Evolutionary conservation across 164 flowering plant genomes (phyloP).

Genomic region (Liriodendron chinense): DNA sequence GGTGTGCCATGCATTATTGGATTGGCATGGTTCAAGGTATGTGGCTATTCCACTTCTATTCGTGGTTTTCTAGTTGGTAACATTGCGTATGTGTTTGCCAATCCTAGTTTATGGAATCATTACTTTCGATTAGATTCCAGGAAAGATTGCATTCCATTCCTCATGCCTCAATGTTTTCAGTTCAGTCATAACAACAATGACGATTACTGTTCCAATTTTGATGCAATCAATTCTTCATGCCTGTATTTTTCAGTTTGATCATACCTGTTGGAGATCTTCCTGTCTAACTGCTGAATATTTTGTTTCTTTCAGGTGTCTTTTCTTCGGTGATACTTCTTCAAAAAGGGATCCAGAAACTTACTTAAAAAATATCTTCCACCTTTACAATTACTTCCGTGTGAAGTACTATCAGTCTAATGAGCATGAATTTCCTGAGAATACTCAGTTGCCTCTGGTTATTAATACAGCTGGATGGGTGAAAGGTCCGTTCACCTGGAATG

Average conservation of each 20-base stretch:
- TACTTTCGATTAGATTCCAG: too few relatives aligned
- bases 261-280: not conserved
- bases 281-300: constrained; percentile 1
- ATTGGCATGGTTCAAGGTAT: too few relatives aligned
- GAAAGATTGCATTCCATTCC: too few relatives aligned
- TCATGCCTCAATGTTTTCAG: too few relatives aligned
- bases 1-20: too few relatives aligned
- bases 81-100: too few relatives aligned
- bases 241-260: not conserved
- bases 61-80: too few relatives aligned
- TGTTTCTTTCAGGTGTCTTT: constrained; percentile 54
- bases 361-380: constrained; percentile 42
- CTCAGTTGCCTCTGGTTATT: constrained; percentile 68
- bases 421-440: constrained; percentile 23
- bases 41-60: too few relatives aligned
- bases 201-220: not conserved
- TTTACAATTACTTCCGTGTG: constrained; percentile 58
- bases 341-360: constrained; percentile 78
- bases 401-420: constrained; percentile 29
- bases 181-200: too few relatives aligned
- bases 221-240: not conserved
- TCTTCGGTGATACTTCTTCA: constrained; percentile 85
- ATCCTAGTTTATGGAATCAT: too few relatives aligned
- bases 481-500: constrained; percentile 40
- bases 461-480: constrained; percentile 98